These are phyloP conservation scores for Tylopilus sp. DNA, from an alignment of 768 basidiomycete genomes.

Conservation along the genomic window DNA sequence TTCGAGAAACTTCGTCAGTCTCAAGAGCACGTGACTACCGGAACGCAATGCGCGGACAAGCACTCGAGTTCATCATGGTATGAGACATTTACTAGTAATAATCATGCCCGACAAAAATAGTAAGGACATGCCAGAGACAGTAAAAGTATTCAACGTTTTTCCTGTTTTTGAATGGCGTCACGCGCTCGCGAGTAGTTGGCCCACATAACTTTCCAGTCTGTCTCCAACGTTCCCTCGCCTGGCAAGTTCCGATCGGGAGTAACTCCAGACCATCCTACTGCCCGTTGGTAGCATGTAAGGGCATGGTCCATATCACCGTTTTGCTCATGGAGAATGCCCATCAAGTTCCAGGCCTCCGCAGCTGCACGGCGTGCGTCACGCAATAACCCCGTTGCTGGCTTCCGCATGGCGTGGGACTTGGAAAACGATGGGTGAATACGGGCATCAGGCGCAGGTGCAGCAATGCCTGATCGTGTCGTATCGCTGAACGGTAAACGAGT, in stretches of 20 bases:
- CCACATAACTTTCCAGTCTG: constrained; percentile 60
- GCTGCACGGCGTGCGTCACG: constrained; percentile 69
- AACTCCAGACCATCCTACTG: constrained; percentile 64
- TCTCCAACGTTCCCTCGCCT: constrained; percentile 51
- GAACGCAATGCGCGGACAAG: no score
- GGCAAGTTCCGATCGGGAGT: constrained; percentile 37
- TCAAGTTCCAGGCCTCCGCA: constrained; percentile 71
- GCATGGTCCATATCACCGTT: constrained; percentile 37
- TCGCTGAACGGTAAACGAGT: constrained; percentile 39
- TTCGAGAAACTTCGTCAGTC: background rate
- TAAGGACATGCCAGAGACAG: background rate
- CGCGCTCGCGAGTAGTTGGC: constrained; percentile 57
- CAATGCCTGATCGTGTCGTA: constrained; percentile 31
- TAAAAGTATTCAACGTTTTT: background rate
- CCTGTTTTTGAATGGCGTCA: constrained; percentile 17
- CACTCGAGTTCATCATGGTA: no score
- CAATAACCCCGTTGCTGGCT: constrained; percentile 54
- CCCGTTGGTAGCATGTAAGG: constrained; percentile 63
- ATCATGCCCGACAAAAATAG: background rate
- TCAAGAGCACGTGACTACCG: constrained; percentile 19
- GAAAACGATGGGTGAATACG: constrained; percentile 43
- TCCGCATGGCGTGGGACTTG: constrained; percentile 48
- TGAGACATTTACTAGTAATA: no score
- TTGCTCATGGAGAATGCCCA: constrained; percentile 62
- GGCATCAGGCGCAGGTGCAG: constrained; percentile 36